Percentiles rank a stretch among this genome's conserved stretches.
These are phyloP conservation scores for Podosphaera xanthii DNA, from an alignment of 2,329 filamentous ascomycete genomes.

Conservation along the genomic window DNA sequence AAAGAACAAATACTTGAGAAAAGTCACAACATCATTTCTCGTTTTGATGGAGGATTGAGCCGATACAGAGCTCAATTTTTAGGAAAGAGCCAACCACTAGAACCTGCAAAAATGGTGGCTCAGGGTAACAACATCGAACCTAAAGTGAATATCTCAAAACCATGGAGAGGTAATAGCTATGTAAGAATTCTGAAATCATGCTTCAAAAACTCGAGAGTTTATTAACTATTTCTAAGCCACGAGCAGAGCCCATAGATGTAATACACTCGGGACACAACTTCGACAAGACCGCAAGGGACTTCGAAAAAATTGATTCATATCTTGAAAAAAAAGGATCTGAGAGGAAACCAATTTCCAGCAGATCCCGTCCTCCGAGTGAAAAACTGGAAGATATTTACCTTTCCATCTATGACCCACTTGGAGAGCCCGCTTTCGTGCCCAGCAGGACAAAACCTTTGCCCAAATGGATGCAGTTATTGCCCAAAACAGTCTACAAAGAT, in stretches of 20 bases:
- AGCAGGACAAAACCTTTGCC: constrained; percentile 29
- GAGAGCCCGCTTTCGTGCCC: constrained; percentile 24
- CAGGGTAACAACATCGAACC: too few species aligned
- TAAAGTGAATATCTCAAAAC: too few species aligned
- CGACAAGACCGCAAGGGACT: too few species aligned
- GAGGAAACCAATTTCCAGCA: neutral
- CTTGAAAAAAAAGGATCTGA: too few species aligned
- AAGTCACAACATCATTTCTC: constrained; percentile 22
- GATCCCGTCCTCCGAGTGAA: neutral
- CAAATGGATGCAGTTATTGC: constrained; percentile 15
- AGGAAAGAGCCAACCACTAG: neutral
- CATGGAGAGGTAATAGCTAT: too few species aligned
- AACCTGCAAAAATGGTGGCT: neutral
- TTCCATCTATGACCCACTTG: constrained; percentile 25
- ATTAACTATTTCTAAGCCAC: too few species aligned
- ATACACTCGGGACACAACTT: too few species aligned
- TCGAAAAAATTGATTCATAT: too few species aligned
- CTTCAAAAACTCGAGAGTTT: too few species aligned
- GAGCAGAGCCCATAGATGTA: too few species aligned
- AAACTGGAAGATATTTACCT: constrained; percentile 21
- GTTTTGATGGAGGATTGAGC: constrained; percentile 24
- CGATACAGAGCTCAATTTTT: constrained; percentile 21
- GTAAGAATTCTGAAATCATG: too few species aligned
- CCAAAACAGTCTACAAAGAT: constrained; percentile 9
- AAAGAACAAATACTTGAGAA: constrained; percentile 18